phyloP scores from a whole-genome alignment of 768 basidiomycete genomes.

The Flagelloscypha sp. region DNA sequence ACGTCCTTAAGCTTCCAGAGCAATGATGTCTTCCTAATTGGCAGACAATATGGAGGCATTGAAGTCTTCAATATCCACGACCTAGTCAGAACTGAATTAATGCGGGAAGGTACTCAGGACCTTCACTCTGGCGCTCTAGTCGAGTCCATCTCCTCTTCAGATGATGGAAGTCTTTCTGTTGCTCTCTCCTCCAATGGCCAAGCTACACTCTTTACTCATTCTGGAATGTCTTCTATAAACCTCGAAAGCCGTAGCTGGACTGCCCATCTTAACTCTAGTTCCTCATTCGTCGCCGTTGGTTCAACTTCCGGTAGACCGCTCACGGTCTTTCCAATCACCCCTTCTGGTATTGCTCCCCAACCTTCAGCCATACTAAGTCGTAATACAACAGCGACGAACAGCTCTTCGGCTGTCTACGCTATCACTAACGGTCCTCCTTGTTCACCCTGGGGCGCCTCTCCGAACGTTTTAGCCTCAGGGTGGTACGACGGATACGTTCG shows the following conservation, averaged over 20 bases:
- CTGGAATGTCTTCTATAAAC: constrained; percentile 26
- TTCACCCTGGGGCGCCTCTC: constrained; percentile 63
- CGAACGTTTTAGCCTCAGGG: constrained; percentile 66
- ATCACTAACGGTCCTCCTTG: constrained; percentile 52
- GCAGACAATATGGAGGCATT: neutral
- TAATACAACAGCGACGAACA: constrained; percentile 14
- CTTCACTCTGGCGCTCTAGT: constrained; percentile 42
- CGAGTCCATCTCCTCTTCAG: constrained; percentile 50
- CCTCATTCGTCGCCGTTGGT: constrained; percentile 63
- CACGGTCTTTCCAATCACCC: constrained; percentile 43
- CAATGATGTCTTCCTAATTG: constrained; percentile 9
- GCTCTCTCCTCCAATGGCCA: constrained; percentile 52
- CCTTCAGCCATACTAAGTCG: constrained; percentile 46
- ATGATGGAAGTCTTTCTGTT: constrained; percentile 34
- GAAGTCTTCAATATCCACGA: constrained; percentile 9
- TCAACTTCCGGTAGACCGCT: constrained; percentile 54
- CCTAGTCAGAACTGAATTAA: too few species aligned
- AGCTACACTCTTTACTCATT: constrained; percentile 25
- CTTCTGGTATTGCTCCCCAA: constrained; percentile 33
- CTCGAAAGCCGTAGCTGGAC: constrained; percentile 55
- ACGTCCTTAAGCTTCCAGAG: constrained; percentile 39
- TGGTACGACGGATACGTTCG: constrained; percentile 76
- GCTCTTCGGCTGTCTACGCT: constrained; percentile 61
- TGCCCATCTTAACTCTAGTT: constrained; percentile 44
- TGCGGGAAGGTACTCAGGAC: too few species aligned